Evolutionary conservation across 768 basidiomycete genomes (phyloP).

Genomic region (Mycena albidolilacea): DNA sequence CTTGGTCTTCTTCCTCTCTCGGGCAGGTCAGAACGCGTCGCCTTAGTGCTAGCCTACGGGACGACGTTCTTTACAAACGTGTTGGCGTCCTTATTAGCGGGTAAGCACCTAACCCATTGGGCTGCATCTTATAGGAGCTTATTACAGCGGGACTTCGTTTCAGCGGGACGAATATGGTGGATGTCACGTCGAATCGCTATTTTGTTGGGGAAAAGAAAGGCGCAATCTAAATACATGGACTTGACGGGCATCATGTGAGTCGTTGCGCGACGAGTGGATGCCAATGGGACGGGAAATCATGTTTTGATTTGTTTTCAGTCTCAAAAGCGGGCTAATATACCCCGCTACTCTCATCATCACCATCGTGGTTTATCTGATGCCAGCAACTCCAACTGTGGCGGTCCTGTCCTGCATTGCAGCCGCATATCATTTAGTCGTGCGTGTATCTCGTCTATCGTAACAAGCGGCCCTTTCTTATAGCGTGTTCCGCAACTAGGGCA

Average conservation of each 20-base stretch:
- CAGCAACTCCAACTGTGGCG: constrained; percentile 6
- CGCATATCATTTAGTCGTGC: constrained; percentile 3
- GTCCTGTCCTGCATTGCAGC: constrained; percentile 17
- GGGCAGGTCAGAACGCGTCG: constrained; percentile 2
- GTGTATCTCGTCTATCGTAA: constrained; percentile 10
- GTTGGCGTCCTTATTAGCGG: constrained; percentile 6
- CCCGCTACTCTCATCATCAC: constrained; percentile 13
- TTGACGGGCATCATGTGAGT: constrained; percentile 14
- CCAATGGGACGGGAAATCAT: constrained; percentile 7
- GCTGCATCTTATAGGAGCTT: background rate
- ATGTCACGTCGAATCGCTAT: constrained; percentile 8
- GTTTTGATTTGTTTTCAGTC: constrained; percentile 1
- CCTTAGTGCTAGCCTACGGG: constrained; percentile 13
- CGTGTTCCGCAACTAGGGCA: constrained; percentile 1
- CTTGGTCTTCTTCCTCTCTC: constrained; percentile 15
- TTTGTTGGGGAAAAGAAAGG: constrained; percentile 14
- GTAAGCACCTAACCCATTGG: background rate
- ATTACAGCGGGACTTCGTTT: background rate
- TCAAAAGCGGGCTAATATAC: constrained; percentile 7
- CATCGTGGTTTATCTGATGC: constrained; percentile 16
- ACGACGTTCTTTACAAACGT: constrained; percentile 13
- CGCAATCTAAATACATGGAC: constrained; percentile 8
- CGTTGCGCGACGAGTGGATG: background rate
- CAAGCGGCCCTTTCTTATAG: constrained; percentile 6
- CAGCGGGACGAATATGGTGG: constrained; percentile 18